Evolutionary conservation across 257 asterid genomes (phyloP).

Genomic region (Osmanthus fragrans): DNA sequence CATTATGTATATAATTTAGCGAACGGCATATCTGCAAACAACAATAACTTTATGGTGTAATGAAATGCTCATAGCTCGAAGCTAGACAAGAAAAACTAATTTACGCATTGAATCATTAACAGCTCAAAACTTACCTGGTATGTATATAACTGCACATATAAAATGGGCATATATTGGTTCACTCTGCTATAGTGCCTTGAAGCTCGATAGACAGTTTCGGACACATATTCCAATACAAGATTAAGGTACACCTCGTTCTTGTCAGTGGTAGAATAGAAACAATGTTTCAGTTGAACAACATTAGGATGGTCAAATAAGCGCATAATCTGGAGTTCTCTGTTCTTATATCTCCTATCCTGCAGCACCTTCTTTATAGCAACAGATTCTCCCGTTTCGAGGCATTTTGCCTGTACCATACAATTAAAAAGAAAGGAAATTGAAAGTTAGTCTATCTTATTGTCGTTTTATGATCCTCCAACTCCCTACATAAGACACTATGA

Average conservation of each 20-base stretch:
- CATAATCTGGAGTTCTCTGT: slow-evolving; percentile 81
- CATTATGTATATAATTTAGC: slow-evolving; percentile 69
- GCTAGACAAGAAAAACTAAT: not conserved
- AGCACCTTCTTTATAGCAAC: slow-evolving; percentile 93
- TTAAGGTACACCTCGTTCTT: slow-evolving; percentile 84
- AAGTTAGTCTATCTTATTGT: not conserved
- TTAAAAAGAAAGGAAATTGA: not conserved
- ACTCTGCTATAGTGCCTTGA: slow-evolving; percentile 75
- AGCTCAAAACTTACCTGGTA: slow-evolving; percentile 60
- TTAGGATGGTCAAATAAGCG: slow-evolving; percentile 73
- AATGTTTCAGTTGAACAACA: slow-evolving; percentile 72
- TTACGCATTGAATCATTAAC: not conserved
- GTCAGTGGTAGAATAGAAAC: slow-evolving; percentile 78
- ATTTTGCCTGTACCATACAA: slow-evolving; percentile 58
- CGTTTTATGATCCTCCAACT: too few species aligned
- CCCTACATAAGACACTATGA: too few species aligned
- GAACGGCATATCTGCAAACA: slow-evolving; percentile 78
- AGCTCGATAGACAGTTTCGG: slow-evolving; percentile 83
- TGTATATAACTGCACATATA: slow-evolving; percentile 71
- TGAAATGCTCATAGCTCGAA: not conserved
- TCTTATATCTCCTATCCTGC: slow-evolving; percentile 92
- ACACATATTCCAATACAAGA: slow-evolving; percentile 77
- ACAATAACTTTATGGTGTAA: not conserved
- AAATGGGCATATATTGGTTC: slow-evolving; percentile 72
- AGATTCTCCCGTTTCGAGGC: slow-evolving; percentile 74